Evolutionary conservation across 176 grass and related monocot genomes (phyloP).

Genomic region (Triticum aestivum): IWGSC_CS_RefSeq_v2.1 NC_057803.1:67405098-67405597

Average conservation of each 20-base stretch:
- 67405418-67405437: background rate
- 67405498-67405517: background rate
- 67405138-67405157: background rate
- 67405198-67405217: background rate
- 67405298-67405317: background rate
- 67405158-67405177: background rate
- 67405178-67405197: background rate
- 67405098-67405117: background rate
- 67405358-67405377: background rate
- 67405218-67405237: background rate
- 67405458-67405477: background rate
- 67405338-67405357: background rate
- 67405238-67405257: background rate
- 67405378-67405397: background rate
- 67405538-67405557: too few relatives aligned
- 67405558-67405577: background rate
- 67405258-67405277: slow-evolving; percentile 14
- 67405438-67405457: background rate
- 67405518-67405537: background rate
- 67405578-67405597: background rate
- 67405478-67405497: background rate
- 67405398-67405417: background rate
- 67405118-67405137: background rate
- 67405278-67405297: slow-evolving; percentile 7
- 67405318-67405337: background rate